These are phyloP conservation scores for Daldinia sp. DNA, from an alignment of 2,329 filamentous ascomycete genomes.

Conservation along the genomic window DNA sequence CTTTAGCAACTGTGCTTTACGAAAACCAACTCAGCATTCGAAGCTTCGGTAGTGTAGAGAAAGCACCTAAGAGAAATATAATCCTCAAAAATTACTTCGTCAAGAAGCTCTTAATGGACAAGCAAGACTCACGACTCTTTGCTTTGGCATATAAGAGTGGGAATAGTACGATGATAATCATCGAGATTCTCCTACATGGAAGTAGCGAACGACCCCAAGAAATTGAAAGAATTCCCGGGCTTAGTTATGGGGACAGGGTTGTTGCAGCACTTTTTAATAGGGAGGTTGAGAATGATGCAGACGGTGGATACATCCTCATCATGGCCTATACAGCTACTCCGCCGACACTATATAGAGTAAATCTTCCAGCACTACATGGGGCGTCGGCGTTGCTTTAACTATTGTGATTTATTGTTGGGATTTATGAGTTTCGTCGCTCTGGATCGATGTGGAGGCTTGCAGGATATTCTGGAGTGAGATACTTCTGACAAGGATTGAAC, in stretches of 20 bases:
- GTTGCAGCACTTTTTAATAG: constrained; percentile 4
- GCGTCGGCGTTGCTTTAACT: too few relatives aligned
- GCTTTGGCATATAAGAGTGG: constrained; percentile 13
- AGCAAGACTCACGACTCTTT: constrained; percentile 11
- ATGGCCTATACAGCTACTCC: neutral
- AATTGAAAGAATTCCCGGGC: constrained; percentile 4
- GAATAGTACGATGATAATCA: constrained; percentile 1
- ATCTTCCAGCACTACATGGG: neutral
- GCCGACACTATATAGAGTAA: neutral
- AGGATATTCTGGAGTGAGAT: too few relatives aligned
- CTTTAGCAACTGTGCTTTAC: constrained; percentile 7
- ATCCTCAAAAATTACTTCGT: constrained; percentile 14
- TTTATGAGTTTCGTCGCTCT: too few relatives aligned
- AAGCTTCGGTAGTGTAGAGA: neutral
- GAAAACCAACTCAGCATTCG: neutral
- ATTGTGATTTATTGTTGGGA: too few relatives aligned
- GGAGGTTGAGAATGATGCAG: neutral
- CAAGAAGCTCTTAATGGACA: constrained; percentile 10
- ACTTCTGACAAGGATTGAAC: too few relatives aligned
- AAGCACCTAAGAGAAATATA: constrained; percentile 4
- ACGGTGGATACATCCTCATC: neutral
- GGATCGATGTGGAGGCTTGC: too few relatives aligned
- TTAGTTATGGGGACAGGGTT: constrained; percentile 5
- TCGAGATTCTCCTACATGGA: constrained; percentile 8
- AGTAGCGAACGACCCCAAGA: constrained; percentile 2